phyloP scores from a whole-genome alignment of 331 rosid genomes.

The Quercus lobata region DNA sequence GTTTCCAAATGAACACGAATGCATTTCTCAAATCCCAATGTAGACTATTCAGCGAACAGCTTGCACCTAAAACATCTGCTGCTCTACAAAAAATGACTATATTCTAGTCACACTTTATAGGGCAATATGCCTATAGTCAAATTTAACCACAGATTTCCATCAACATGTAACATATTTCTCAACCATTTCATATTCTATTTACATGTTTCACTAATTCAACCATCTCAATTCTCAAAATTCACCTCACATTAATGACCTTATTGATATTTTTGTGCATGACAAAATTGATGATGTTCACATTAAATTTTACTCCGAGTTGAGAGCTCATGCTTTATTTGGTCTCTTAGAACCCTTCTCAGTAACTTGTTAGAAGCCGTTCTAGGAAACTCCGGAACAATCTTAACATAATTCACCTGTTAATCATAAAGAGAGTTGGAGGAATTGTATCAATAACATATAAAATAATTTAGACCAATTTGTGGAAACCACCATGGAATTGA shows the following conservation, averaged over 20 bases:
- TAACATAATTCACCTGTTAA: constrained; percentile 58
- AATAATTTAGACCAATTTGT: constrained; percentile 3
- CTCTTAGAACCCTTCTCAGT: constrained; percentile 79
- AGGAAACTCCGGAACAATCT: constrained; percentile 67
- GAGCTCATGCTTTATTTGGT: constrained; percentile 64
- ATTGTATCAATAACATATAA: neutral
- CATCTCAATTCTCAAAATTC: neutral
- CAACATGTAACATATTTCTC: neutral
- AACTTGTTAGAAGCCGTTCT: constrained; percentile 86
- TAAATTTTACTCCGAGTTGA: constrained; percentile 62
- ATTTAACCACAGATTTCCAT: neutral
- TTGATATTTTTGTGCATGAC: neutral
- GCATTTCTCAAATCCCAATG: too few relatives aligned
- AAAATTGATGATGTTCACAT: neutral
- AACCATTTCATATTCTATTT: neutral
- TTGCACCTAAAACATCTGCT: neutral
- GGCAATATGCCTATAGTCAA: too few relatives aligned
- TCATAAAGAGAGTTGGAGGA: constrained; percentile 8
- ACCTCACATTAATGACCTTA: neutral
- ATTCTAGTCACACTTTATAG: too few relatives aligned
- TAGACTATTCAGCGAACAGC: neutral
- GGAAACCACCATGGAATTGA: neutral
- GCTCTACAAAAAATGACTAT: neutral
- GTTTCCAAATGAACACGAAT: too few relatives aligned
- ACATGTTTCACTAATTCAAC: neutral